Evolutionary conservation across 148 eudicot genomes (phyloP), one percentile per base, ranked within the genome.

Genomic region (Heliosperma pusillum): DNA sequence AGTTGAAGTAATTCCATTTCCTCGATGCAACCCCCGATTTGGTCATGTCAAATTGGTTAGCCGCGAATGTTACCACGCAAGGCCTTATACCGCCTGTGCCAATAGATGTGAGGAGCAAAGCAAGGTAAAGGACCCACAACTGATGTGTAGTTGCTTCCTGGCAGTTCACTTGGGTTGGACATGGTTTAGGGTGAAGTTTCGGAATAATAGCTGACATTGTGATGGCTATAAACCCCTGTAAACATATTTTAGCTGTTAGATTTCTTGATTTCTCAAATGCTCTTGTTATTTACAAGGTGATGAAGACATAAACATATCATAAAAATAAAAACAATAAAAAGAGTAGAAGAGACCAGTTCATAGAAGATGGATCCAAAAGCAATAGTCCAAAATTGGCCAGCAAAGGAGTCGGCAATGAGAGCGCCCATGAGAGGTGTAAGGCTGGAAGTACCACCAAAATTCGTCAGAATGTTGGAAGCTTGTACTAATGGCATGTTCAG

Each of bases 41-140:
- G 16, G 80, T 83, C 56, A 76, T 69, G 82, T 93, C 96, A 16
- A 93, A 90, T 68, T 93, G 98, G 63, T 89, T 94, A 0, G 98
- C 89, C 3, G 96, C 98, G 27, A 93, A 93, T 0, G 96, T 94
- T 4, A 94, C 92, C 61, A 90, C 98, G 20, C 92, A 91, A 2
- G 98, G 90, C 58, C 92, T 87, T 74, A 93, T 86, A 55, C 98
- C 98, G 1, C 96, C 98, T 5, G 86, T 94, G 1, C 98, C 98
- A 0, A 93, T 63, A 17, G 98, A 88, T 16, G 89, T 85, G 19
- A 85, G 86, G 79, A 91, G 92, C 64, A 93, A 89, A 17, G 98
- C 86, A 5, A 79, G 71, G 70, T 89, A 93, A 66, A 93, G 88
- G 76, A 89, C n/a, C 47, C 81, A 88, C 36, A 93, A 89, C 71